A percentile compares a stretch with the other conserved stretches of the same genome.
Conservation (phyloP, 495 filamentous ascomycete genomes). For the Extremus antarcticus region DNA sequence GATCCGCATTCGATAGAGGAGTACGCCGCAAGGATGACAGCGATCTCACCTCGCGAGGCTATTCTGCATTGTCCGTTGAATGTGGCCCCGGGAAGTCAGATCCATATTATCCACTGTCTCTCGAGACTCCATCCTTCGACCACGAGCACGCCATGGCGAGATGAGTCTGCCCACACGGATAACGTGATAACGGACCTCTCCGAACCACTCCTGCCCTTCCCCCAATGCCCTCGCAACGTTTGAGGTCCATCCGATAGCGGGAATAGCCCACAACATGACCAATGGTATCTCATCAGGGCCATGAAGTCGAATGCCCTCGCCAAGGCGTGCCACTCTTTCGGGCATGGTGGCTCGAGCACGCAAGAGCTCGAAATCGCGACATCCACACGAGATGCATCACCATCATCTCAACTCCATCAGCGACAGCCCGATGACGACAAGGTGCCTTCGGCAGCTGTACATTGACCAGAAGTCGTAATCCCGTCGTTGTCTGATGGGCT, state of each 20-base stretch:
- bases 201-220: too few species aligned
- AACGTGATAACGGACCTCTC: too few species aligned
- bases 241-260: too few species aligned
- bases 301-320: not conserved
- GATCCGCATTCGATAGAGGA: too few species aligned
- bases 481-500: not conserved
- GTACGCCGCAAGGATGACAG: not conserved
- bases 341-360: not conserved
- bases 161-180: too few species aligned
- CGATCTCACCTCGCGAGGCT: not conserved
- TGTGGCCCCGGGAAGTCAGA: not conserved
- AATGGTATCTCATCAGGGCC: not conserved
- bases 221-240: too few species aligned
- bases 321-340: not conserved
- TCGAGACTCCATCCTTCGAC: too few species aligned
- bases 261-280: not conserved
- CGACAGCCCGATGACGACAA: not conserved
- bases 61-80: not conserved
- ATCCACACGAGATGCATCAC: not conserved
- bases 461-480: too few species aligned
- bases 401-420: not conserved
- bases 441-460: too few species aligned
- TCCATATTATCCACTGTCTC: not conserved
- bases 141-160: not conserved
- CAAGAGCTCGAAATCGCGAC: not conserved